These are phyloP conservation scores for Albatrellus ellisii DNA, from an alignment of 768 basidiomycete genomes.

Conservation along the genomic window DNA sequence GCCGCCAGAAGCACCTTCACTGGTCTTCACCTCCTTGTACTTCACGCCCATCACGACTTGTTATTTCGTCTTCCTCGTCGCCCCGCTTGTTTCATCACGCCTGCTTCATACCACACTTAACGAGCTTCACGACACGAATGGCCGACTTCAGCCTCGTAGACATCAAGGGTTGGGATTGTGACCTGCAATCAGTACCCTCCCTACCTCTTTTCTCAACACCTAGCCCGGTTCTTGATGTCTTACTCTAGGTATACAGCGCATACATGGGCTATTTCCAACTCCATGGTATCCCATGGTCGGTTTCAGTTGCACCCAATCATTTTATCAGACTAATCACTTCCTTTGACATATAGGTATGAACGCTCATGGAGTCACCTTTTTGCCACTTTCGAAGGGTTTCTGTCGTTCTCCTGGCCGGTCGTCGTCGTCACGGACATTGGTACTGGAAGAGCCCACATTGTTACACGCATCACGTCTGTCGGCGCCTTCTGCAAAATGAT, in stretches of 20 bases:
- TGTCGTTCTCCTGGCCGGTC: conserved; percentile 74
- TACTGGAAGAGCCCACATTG: conserved; percentile 67
- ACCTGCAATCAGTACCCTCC: conserved; percentile 57
- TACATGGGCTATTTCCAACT: conserved; percentile 73
- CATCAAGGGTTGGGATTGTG: conserved; percentile 68
- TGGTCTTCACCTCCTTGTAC: too few species aligned
- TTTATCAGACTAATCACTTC: not conserved
- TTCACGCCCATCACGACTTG: too few species aligned
- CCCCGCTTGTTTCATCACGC: too few species aligned
- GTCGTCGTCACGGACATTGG: conserved; percentile 62
- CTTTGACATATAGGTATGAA: conserved; percentile 43
- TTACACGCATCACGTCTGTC: conserved; percentile 60
- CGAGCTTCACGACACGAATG: conserved; percentile 23
- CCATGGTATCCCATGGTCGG: conserved; percentile 54
- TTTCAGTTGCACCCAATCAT: not conserved
- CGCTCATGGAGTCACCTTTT: conserved; percentile 72
- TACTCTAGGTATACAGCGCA: conserved; percentile 45
- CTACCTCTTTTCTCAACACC: conserved; percentile 1
- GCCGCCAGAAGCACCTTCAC: too few species aligned
- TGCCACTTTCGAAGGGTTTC: conserved; percentile 65
- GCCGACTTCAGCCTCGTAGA: conserved; percentile 63
- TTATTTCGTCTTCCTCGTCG: too few species aligned
- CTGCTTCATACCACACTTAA: too few species aligned
- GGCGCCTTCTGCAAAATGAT: conserved; percentile 77
- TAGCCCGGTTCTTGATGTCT: not conserved